A percentile compares a stretch with the other conserved stretches of the same genome.
phyloP scores from a whole-genome alignment of 495 filamentous ascomycete genomes.

The Echria macrotheca region DNA sequence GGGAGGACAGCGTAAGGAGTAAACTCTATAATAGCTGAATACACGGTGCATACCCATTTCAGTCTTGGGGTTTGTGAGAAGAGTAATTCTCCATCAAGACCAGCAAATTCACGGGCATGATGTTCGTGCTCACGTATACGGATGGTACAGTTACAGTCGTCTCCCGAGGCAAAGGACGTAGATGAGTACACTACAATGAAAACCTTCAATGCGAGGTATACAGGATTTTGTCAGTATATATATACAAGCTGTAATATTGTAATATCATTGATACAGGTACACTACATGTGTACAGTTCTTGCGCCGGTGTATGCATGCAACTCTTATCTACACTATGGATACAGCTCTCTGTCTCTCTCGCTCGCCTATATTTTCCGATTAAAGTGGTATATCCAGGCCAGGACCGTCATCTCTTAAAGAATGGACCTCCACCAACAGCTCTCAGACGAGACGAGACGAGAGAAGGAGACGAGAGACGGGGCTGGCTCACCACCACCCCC shows the following conservation, averaged over 20 bases:
- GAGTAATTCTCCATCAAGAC: no score
- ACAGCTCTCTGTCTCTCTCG: slow-evolving; percentile 8
- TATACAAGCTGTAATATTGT: neutral
- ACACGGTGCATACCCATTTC: slow-evolving; percentile 1
- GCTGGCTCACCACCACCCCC: slow-evolving; percentile 27
- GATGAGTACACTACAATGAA: no score
- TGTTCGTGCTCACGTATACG: neutral
- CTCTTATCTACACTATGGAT: slow-evolving; percentile 24
- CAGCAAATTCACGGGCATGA: no score
- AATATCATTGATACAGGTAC: no score
- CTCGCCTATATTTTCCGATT: neutral
- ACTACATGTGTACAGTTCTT: no score
- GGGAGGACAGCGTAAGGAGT: slow-evolving; percentile 15
- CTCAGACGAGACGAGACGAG: no score
- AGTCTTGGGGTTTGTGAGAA: neutral
- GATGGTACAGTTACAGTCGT: no score
- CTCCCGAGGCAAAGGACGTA: no score
- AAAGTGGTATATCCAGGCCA: no score
- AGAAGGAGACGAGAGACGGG: neutral
- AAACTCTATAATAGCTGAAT: slow-evolving; percentile 13
- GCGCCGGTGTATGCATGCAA: slow-evolving; percentile 18
- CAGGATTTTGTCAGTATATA: slow-evolving; percentile 3
- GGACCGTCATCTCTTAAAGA: no score
- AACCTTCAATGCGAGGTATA: no score
- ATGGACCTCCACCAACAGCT: no score